Percentiles rank a stretch among this genome's conserved stretches.
Evolutionary conservation across 306 rosid genomes (phyloP).

Genomic region (Neltuma alba): DNA sequence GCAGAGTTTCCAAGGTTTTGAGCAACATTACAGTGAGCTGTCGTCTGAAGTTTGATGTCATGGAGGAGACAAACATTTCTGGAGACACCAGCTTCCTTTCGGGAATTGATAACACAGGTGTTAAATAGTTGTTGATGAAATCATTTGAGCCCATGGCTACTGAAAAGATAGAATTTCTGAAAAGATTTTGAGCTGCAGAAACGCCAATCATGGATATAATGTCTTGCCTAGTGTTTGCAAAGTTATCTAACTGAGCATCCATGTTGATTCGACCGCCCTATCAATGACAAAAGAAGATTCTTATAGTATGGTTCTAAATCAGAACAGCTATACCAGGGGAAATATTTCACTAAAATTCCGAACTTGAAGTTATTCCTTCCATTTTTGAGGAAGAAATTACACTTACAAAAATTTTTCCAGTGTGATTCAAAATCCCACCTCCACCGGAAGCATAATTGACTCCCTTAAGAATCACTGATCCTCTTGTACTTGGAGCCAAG

Average conservation of each 20-base stretch:
- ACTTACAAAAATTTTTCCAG: slow-evolving; percentile 62
- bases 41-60: slow-evolving; percentile 57
- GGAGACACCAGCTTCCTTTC: slow-evolving; percentile 51
- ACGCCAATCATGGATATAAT: slow-evolving; percentile 59
- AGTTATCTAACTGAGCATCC: slow-evolving; percentile 67
- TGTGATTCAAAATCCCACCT: slow-evolving; percentile 64
- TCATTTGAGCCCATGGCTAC: slow-evolving; percentile 71
- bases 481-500: slow-evolving; percentile 64
- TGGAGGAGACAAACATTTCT: slow-evolving; percentile 49
- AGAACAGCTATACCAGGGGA: not conserved
- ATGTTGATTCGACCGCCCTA: slow-evolving; percentile 73
- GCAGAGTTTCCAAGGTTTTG: not conserved
- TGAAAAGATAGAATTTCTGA: slow-evolving; percentile 49
- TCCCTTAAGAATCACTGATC: slow-evolving; percentile 54
- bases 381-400: slow-evolving; percentile 13
- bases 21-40: slow-evolving; percentile 54
- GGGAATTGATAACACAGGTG: slow-evolving; percentile 52
- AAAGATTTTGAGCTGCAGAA: slow-evolving; percentile 40
- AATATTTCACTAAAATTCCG: not conserved
- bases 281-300: not conserved
- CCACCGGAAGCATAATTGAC: slow-evolving; percentile 83
- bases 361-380: not conserved
- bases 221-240: slow-evolving; percentile 66
- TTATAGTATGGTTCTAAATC: not conserved
- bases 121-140: slow-evolving; percentile 65